phyloP scores from a whole-genome alignment of 2,329 filamentous ascomycete genomes.

The Xylariomycetidae sp. region DNA sequence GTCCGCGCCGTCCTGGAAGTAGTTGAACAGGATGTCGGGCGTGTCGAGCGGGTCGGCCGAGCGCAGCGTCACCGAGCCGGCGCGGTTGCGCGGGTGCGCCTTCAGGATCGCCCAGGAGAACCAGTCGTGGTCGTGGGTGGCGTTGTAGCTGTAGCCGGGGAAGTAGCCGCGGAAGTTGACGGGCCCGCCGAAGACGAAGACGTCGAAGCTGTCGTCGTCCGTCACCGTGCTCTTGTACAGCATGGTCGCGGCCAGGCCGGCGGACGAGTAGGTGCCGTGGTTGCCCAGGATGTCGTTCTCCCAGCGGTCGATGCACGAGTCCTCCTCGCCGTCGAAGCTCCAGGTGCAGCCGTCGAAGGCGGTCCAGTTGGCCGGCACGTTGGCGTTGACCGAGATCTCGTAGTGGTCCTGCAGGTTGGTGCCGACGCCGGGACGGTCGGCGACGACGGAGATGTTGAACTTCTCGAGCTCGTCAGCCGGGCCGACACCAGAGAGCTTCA shows the following conservation, averaged over 20 bases:
- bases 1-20: constrained; percentile 45
- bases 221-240: constrained; percentile 2
- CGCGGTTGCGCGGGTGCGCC: constrained; percentile 48
- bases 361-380: constrained; percentile 17
- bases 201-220: constrained; percentile 2
- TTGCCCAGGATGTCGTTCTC: constrained; percentile 1
- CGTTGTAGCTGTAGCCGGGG: constrained; percentile 14
- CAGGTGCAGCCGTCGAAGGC: constrained; percentile 10
- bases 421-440: constrained; percentile 47
- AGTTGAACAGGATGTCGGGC: constrained; percentile 58
- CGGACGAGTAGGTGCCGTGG: constrained; percentile 1
- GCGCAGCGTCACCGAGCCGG: constrained; percentile 54
- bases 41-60: constrained; percentile 58
- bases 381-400: constrained; percentile 34
- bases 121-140: constrained; percentile 28
- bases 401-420: constrained; percentile 48
- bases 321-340: background rate
- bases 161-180: constrained; percentile 17
- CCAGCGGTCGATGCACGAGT: constrained; percentile 3
- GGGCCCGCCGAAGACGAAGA: constrained; percentile 3
- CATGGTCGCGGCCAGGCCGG: constrained; percentile 2
- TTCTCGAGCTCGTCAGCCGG: constrained; percentile 38
- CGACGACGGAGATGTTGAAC: constrained; percentile 38
- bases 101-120: constrained; percentile 43
- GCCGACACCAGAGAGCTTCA: constrained; percentile 48